Percentiles rank a stretch among this genome's conserved stretches.
phyloP scores from a whole-genome alignment of 345 rosid species.

The Garcia nutans region DNA sequence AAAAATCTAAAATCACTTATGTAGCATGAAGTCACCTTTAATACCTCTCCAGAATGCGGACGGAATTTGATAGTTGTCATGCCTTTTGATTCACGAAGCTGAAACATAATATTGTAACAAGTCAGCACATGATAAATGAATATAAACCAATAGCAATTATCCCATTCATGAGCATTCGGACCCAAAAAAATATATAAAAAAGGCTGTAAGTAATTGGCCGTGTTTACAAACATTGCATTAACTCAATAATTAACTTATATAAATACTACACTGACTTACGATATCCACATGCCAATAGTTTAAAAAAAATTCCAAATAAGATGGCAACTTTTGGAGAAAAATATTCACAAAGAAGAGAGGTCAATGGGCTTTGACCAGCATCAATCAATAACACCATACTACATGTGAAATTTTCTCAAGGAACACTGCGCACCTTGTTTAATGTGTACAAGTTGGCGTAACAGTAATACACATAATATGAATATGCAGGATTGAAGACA shows the following conservation, averaged over 20 bases:
- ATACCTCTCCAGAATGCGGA: slow-evolving; percentile 98
- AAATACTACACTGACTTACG: too few relatives aligned
- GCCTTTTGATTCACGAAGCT: slow-evolving; percentile 99
- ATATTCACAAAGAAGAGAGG: neutral
- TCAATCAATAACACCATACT: slow-evolving; percentile 1
- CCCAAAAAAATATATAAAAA: neutral
- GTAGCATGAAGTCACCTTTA: slow-evolving; percentile 4
- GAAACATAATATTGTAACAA: slow-evolving; percentile 26
- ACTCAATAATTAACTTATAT: too few relatives aligned
- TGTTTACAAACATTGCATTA: too few relatives aligned
- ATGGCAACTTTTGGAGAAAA: neutral
- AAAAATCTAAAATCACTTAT: neutral
- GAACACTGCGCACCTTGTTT: slow-evolving; percentile 62
- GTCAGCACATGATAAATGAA: slow-evolving; percentile 16
- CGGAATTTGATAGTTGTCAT: slow-evolving; percentile 95
- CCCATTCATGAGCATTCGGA: neutral
- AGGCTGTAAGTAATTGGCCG: neutral
- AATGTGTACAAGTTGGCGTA: slow-evolving; percentile 90
- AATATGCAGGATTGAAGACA: slow-evolving; percentile 91
- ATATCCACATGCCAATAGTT: too few relatives aligned
- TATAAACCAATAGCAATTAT: neutral
- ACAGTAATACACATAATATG: slow-evolving; percentile 92
- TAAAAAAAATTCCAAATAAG: neutral
- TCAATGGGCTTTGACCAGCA: neutral
- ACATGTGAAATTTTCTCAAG: neutral